Evolutionary conservation across 2,329 filamentous ascomycete genomes (phyloP), one percentile per base, ranked within the genome.

Genomic region (Exophiala sp.): DNA sequence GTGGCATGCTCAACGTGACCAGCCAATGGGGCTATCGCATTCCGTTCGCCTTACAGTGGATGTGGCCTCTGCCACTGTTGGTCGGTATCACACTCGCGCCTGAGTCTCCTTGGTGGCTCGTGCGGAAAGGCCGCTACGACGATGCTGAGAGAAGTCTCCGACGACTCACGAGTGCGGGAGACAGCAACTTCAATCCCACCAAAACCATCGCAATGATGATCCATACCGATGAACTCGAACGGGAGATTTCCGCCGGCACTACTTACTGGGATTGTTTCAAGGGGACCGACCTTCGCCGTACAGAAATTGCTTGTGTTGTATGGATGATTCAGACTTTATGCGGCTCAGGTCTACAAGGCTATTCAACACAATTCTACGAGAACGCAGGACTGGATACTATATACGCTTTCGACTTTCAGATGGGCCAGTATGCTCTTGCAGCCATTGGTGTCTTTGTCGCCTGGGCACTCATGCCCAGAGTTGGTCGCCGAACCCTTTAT

Each of bases 241-340:
- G 62, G 36, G 39, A 50, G 20, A 16, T 42, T n/a, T n/a, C 10
- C 9, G 38, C 46, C 16, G 46, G 52, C 11, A 51, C 48, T 3
- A 84, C 78, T 49, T 95, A 94, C 69, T 71, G 81, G 63, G 90
- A 95, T 69, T 95, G 89, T 73, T 95, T 95, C 79, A 85, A 80
- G 68, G 89, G 89, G 8, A 80, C 81, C 16, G 85, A 95, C 66
- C 75, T 85, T 42, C 86, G 90, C 55, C 83, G 90, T 29, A 95
- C 90, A 2, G 89, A 89, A 67, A 84, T 86, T 60, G 77, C 82
- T 24, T 83, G 80, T 53, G 82, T 84, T 65, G 81, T 83, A 3
- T 86, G 84, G 71, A 77, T 79, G 3, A 83, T 83, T 2, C 84
- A 87, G 63, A 83, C 84, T 11, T 70, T 86, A 2, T 81, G 78